Evolutionary conservation across 2,329 filamentous ascomycete genomes (phyloP).

Genomic region (Aspergillus sp.): DNA sequence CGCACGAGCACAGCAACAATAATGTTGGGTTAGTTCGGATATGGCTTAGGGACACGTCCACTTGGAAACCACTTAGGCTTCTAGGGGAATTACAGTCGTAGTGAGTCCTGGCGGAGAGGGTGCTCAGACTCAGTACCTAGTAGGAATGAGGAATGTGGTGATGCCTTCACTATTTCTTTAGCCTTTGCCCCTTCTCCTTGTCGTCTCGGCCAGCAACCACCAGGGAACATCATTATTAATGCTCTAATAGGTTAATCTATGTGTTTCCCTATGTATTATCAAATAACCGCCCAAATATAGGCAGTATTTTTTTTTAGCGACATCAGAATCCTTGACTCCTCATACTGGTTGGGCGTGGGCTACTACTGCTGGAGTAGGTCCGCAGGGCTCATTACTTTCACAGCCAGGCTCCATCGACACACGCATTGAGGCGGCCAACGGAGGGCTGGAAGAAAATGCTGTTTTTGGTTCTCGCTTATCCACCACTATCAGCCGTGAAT

Average conservation of each 20-base stretch:
- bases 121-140: not conserved
- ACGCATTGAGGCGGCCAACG: not conserved
- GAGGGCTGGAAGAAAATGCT: not conserved
- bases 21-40: slow-evolving; percentile 11
- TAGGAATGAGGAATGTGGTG: slow-evolving; percentile 3
- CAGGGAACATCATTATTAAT: slow-evolving; percentile 2
- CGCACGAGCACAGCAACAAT: slow-evolving; percentile 12
- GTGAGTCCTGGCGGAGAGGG: not conserved
- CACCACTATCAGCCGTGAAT: not conserved
- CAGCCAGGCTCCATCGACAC: slow-evolving; percentile 7
- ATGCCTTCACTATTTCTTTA: not conserved
- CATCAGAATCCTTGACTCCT: not conserved
- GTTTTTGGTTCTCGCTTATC: not conserved
- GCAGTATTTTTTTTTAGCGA: not conserved
- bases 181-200: slow-evolving; percentile 1
- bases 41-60: not conserved
- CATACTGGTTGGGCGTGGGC: not conserved
- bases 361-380: not conserved
- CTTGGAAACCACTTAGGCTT: not conserved
- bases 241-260: not conserved
- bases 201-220: slow-evolving; percentile 3
- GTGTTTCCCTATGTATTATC: not conserved
- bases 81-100: not conserved
- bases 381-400: slow-evolving; percentile 11
- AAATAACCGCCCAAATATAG: not conserved